phyloP scores from a whole-genome alignment of 2,329 filamentous ascomycete species.

The Diaporthe velutina region DNA sequence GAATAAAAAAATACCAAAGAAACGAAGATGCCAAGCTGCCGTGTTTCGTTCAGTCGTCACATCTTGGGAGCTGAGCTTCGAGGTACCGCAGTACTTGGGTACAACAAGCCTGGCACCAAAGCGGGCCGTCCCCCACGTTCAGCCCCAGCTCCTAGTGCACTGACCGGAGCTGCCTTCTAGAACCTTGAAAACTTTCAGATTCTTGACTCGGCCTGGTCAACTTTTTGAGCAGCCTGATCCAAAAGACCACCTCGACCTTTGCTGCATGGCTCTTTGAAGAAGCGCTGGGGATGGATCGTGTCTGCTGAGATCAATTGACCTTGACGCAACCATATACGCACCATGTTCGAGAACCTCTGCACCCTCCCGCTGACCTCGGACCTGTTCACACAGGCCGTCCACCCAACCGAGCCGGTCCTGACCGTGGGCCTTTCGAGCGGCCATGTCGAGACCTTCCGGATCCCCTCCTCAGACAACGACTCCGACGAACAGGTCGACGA shows the following conservation, averaged over 20 bases:
- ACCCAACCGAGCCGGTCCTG: constrained; percentile 86
- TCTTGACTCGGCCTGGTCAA: constrained; percentile 16
- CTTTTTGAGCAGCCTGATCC: neutral
- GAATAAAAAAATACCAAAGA: neutral
- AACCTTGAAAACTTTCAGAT: constrained; percentile 18
- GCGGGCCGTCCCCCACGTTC: constrained; percentile 26
- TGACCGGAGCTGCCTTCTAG: constrained; percentile 14
- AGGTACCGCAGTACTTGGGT: constrained; percentile 18
- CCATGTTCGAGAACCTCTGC: constrained; percentile 93
- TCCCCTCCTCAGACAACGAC: constrained; percentile 68
- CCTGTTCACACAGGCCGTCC: constrained; percentile 88
- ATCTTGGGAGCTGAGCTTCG: neutral
- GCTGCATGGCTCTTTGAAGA: constrained; percentile 17
- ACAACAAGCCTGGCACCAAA: neutral
- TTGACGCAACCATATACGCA: neutral
- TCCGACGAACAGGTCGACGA: constrained; percentile 64
- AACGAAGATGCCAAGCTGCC: neutral
- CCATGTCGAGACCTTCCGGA: constrained; percentile 85
- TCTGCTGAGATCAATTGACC: constrained; percentile 32
- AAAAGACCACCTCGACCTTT: neutral
- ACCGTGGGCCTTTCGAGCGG: constrained; percentile 88
- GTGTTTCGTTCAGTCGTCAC: neutral
- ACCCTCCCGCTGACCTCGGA: constrained; percentile 88
- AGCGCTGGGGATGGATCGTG: constrained; percentile 28
- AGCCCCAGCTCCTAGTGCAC: neutral